Conservation (phyloP, 23 red algal genomes). For the Agarophyton chilense region DNA sequence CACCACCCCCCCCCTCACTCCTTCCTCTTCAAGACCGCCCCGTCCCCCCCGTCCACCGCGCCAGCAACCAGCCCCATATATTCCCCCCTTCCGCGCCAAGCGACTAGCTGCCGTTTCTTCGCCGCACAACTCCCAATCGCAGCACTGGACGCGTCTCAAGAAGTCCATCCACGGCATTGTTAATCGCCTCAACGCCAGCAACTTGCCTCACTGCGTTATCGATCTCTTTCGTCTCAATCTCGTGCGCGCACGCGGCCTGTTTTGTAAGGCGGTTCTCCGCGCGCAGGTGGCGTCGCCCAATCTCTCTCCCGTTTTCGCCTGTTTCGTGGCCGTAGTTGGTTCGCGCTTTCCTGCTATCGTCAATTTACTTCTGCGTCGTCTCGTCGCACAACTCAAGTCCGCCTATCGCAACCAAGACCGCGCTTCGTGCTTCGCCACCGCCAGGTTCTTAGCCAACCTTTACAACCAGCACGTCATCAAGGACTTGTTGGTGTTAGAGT, state of each 20-base stretch:
- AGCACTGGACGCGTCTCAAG: conserved; percentile 69
- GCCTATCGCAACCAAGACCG: conserved; percentile 56
- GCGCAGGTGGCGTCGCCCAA: conserved; percentile 76
- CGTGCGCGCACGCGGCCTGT: conserved; percentile 71
- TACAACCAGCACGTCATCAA: conserved; percentile 79
- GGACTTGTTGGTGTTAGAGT: conserved; percentile 79
- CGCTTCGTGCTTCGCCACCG: conserved; percentile 70
- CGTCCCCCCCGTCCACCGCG: conserved; percentile 55
- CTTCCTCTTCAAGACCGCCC: conserved; percentile 14
- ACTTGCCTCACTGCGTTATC: conserved; percentile 47
- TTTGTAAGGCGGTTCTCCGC: conserved; percentile 74
- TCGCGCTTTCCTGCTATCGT: conserved; percentile 71
- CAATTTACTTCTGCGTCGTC: conserved; percentile 61
- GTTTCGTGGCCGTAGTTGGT: conserved; percentile 70
- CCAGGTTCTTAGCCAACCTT: conserved; percentile 68
- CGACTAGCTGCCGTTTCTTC: conserved; percentile 20
- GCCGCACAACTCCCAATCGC: conserved; percentile 40
- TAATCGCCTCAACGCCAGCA: conserved; percentile 72
- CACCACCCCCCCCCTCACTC: conserved; percentile 11
- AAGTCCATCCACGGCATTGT: conserved; percentile 77
- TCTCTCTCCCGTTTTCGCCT: conserved; percentile 82
- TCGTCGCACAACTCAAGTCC: conserved; percentile 64
- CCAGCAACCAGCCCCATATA: conserved; percentile 29
- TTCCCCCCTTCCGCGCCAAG: conserved; percentile 48
- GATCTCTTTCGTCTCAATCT: conserved; percentile 77